Conservation (phyloP, 192 early-diverging fungal genomes). For the Backusella sp. region DNA sequence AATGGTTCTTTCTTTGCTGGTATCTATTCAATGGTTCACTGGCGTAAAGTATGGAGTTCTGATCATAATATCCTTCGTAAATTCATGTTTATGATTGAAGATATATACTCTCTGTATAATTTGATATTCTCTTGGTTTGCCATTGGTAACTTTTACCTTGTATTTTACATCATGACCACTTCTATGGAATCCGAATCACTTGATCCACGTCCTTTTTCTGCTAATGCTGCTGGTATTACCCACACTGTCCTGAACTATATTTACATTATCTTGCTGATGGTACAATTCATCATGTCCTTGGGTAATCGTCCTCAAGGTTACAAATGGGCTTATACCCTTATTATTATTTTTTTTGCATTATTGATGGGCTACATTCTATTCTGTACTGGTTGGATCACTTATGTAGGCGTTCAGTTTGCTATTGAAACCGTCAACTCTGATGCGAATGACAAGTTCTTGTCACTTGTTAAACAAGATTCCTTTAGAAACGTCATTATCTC, state of each 20-base stretch:
- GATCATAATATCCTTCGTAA: conserved; percentile 64
- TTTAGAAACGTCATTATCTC: conserved; percentile 59
- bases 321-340: conserved; percentile 70
- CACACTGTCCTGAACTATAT: conserved; percentile 43
- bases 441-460: conserved; percentile 26
- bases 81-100: conserved; percentile 60
- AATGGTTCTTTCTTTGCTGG: conserved; percentile 85
- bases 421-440: conserved; percentile 15
- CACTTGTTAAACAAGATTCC: conserved; percentile 35
- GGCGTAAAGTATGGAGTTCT: conserved; percentile 61
- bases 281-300: conserved; percentile 85
- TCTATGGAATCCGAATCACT: conserved; percentile 41
- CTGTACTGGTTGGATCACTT: conserved; percentile 34
- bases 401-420: conserved; percentile 18
- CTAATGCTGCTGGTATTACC: conserved; percentile 32
- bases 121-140: conserved; percentile 67
- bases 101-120: conserved; percentile 65
- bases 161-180: conserved; percentile 80
- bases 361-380: conserved; percentile 45
- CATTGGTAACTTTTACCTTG: conserved; percentile 84
- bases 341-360: conserved; percentile 62
- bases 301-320: conserved; percentile 97
- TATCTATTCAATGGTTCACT: conserved; percentile 68
- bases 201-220: conserved; percentile 30
- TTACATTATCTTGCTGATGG: conserved; percentile 69